These are phyloP conservation scores for Lasiosphaeria ovina DNA, from an alignment of 495 filamentous ascomycete genomes.

Conservation along the genomic window DNA sequence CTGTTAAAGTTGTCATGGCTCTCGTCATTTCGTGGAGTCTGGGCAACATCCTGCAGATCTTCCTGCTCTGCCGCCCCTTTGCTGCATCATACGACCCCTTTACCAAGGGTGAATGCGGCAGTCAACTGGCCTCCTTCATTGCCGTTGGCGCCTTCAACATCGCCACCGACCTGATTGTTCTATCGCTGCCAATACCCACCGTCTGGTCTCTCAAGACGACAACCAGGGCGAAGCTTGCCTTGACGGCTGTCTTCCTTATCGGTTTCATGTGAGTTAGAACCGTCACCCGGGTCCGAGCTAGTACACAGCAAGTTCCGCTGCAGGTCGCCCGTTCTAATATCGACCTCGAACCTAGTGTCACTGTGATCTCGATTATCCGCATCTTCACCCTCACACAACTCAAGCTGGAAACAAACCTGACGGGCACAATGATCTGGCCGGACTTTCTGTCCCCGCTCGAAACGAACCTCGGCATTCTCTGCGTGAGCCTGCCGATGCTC, in stretches of 20 bases:
- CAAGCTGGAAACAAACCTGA: conserved; percentile 21
- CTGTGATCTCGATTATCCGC: conserved; percentile 29
- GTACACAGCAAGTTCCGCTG: not conserved
- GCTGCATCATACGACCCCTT: conserved; percentile 13
- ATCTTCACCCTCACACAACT: conserved; percentile 24
- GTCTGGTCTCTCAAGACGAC: conserved; percentile 27
- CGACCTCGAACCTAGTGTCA: conserved; percentile 16
- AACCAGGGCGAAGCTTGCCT: conserved; percentile 18
- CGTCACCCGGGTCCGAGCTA: not conserved
- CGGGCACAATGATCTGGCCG: conserved; percentile 26
- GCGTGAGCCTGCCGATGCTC: conserved; percentile 33
- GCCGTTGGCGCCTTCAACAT: conserved; percentile 29
- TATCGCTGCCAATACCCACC: conserved; percentile 24
- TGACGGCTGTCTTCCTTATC: conserved; percentile 29
- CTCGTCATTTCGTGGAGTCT: conserved; percentile 21
- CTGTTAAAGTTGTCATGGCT: conserved; percentile 15
- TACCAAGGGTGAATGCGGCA: conserved; percentile 5
- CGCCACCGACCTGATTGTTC: conserved; percentile 26
- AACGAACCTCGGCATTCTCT: conserved; percentile 31
- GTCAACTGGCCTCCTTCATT: conserved; percentile 15
- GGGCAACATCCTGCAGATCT: conserved; percentile 26
- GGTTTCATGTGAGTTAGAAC: conserved; percentile 22
- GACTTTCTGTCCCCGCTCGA: conserved; percentile 36
- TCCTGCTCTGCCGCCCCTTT: conserved; percentile 26
- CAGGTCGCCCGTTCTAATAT: not conserved